Conservation (phyloP, 257 asterid genomes). For the Solanum paucissectum region DNA sequence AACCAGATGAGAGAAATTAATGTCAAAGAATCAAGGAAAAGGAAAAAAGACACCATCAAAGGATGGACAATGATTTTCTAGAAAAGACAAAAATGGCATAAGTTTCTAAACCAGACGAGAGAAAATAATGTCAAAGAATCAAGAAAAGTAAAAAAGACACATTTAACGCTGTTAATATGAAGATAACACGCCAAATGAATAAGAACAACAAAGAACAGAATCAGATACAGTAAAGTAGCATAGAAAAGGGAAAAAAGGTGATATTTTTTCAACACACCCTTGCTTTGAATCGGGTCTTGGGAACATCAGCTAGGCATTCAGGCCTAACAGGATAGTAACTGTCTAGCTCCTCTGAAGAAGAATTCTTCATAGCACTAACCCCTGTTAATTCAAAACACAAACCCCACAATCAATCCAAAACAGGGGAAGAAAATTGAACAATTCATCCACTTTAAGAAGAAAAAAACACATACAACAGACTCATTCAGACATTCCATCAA, state of each 20-base stretch:
- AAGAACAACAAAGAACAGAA: neutral
- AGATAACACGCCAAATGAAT: neutral
- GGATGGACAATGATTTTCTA: neutral
- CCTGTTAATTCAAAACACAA: conserved; percentile 3
- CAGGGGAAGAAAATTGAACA: neutral
- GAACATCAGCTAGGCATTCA: conserved; percentile 78
- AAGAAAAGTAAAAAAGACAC: neutral
- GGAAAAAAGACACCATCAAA: neutral
- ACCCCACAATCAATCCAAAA: neutral
- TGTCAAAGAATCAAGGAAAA: neutral
- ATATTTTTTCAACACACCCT: conserved; percentile 37
- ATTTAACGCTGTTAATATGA: neutral
- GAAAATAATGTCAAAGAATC: neutral
- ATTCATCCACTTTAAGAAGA: neutral
- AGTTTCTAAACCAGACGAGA: neutral
- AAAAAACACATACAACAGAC: neutral
- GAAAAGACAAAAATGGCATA: neutral
- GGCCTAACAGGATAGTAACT: conserved; percentile 68
- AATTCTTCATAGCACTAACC: conserved; percentile 13
- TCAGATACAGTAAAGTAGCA: neutral
- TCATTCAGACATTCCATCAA: neutral
- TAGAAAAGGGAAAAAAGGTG: neutral
- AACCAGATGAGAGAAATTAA: neutral
- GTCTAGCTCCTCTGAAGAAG: conserved; percentile 62
- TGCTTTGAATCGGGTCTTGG: conserved; percentile 76